A percentile compares a stretch with the other conserved stretches of the same genome.
Evolutionary conservation across 2,329 filamentous ascomycete genomes (phyloP).

Genomic region (Phyllosticta ampelicida): DNA sequence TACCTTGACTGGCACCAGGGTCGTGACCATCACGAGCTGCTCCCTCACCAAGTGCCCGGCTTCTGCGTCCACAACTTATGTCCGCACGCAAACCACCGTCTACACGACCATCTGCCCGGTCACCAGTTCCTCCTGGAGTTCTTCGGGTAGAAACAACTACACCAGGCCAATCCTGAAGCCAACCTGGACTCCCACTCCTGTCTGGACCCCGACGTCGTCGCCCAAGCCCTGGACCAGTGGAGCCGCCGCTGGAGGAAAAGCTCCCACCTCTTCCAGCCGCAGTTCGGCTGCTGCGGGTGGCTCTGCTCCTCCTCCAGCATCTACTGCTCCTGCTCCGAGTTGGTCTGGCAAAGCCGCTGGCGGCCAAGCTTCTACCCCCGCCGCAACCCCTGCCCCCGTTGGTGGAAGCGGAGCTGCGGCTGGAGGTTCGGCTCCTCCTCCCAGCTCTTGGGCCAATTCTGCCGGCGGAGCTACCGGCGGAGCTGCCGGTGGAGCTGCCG

Average conservation of each 20-base stretch:
- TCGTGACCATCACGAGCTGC: slow-evolving; percentile 17
- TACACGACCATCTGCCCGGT: slow-evolving; percentile 13
- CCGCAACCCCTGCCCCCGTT: not conserved
- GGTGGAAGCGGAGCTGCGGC: not conserved
- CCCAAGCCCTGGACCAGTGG: not conserved
- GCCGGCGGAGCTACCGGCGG: not conserved
- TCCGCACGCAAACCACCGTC: slow-evolving; percentile 11
- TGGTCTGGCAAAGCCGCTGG: not conserved
- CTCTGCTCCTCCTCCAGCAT: no score
- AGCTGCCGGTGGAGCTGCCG: no score
- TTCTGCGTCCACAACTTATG: slow-evolving; percentile 11
- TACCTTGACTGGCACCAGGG: slow-evolving; percentile 4
- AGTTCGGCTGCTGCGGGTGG: not conserved
- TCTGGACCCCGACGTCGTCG: no score
- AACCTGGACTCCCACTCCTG: not conserved
- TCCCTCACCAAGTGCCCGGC: slow-evolving; percentile 17
- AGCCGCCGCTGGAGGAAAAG: not conserved
- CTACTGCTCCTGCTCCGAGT: not conserved
- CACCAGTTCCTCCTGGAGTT: not conserved
- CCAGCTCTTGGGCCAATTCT: not conserved
- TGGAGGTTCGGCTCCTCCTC: not conserved
- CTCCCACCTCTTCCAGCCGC: not conserved
- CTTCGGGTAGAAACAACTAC: not conserved
- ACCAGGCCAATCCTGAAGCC: not conserved
- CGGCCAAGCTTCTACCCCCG: not conserved